Base-by-base conservation (phyloP, 257 asterid species). In the Solanum appendiculatum region DNA sequence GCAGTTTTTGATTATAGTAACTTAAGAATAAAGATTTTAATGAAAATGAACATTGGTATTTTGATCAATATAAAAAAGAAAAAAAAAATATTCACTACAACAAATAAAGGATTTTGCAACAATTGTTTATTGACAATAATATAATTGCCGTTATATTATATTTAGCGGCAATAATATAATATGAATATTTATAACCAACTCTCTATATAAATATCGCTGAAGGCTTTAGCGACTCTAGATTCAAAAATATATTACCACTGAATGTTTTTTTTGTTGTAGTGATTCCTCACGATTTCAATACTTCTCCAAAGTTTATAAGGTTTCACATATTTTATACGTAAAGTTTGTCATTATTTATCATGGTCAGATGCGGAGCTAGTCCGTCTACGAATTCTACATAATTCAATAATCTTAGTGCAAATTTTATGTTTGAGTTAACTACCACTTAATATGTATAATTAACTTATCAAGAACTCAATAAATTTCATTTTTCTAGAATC, bases 151-250 rank as follows among this genome's bases (percentile, higher is more conserved):
- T 58, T 58, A 1, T 58, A 58, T 58, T 58, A 1, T 58, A 58
- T 23, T 9, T 60, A 2, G 0, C 1, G 0, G 0, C 5, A 9
- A 60, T 60, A 60, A 60, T 60, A 60, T 60, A 23, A 23, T 0
- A 60, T 60, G 7, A 23, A 9, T 9, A 23, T 23, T 60, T 0
- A 2, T 60, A 60, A 12, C 11, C 3, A 60, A 60, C 1, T 3
- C 6, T 23, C 0, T 9, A n/a, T 0, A 60, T 60, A 60, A 60
- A 60, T 60, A 0, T 9, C 9, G 31, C 15, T 60, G 23, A 9
- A 60, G 5, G 0, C 0, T 4, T 60, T 60, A 58, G 68, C 0
- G 1, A 58, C 23, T 58, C 6, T 23, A 6, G 0, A 58, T 60
- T 5, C 2, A 60, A 51, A 9, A 56, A 21, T 58, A 0, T 58